phyloP scores from a whole-genome alignment of 75 land plant genomes.

The Gnetum montanum region DNA sequence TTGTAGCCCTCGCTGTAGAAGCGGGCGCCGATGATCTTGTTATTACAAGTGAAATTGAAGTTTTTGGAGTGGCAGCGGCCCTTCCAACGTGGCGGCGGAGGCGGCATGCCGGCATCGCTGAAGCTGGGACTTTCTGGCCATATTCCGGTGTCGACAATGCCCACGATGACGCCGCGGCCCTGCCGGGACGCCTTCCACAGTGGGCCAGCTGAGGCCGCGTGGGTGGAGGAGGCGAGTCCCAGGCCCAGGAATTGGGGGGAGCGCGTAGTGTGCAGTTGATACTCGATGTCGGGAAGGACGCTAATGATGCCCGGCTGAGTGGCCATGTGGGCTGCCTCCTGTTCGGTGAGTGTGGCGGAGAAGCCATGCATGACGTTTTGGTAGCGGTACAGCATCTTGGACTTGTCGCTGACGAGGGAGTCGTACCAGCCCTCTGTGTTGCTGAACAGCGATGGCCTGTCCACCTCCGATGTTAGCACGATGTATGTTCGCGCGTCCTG shows the following conservation, averaged over 20 bases:
- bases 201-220: constrained; percentile 5
- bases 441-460: no score
- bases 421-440: no score
- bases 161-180: constrained; percentile 8
- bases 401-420: no score
- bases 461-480: no score
- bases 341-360: constrained; percentile 8
- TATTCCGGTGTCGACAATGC: constrained; percentile 18
- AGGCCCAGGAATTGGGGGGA: constrained; percentile 38
- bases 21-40: constrained; percentile 22
- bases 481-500: no score
- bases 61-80: constrained; percentile 18
- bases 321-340: not conserved
- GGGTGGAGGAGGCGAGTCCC: no score
- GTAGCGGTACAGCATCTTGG: no score
- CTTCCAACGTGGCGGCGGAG: constrained; percentile 20
- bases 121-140: constrained; percentile 32
- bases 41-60: constrained; percentile 29
- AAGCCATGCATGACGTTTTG: constrained; percentile 12
- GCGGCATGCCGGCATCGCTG: constrained; percentile 10
- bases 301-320: not conserved
- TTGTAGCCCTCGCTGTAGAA: constrained; percentile 15
- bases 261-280: constrained; percentile 32
- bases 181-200: constrained; percentile 27
- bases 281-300: not conserved